These are phyloP conservation scores for Corniculantispora saksenae DNA, from an alignment of 2,329 filamentous ascomycete species.

Conservation along the genomic window DNA sequence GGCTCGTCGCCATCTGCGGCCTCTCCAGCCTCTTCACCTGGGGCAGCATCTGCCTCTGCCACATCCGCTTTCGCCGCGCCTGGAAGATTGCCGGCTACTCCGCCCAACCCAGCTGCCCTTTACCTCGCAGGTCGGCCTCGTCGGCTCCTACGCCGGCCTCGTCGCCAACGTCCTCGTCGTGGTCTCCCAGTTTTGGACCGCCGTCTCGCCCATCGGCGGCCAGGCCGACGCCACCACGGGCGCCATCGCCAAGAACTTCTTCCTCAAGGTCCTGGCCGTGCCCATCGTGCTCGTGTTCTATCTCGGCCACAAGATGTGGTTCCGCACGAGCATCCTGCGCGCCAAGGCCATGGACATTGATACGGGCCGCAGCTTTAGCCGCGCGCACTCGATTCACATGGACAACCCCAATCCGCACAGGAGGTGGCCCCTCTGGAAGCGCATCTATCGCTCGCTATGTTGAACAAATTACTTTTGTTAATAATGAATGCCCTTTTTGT, in stretches of 20 bases:
- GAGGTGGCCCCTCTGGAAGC: constrained; percentile 31
- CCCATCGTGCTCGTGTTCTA: constrained; percentile 64
- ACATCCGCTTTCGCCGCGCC: constrained; percentile 73
- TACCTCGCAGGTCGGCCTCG: constrained; percentile 67
- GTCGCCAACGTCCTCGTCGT: constrained; percentile 69
- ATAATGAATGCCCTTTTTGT: too few species aligned
- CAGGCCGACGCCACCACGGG: not conserved
- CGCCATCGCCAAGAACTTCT: constrained; percentile 58
- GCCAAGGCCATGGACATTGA: constrained; percentile 72
- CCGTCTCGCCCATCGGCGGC: constrained; percentile 35
- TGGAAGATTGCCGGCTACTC: constrained; percentile 49
- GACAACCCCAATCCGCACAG: constrained; percentile 28
- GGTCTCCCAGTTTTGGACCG: constrained; percentile 74
- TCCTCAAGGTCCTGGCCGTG: constrained; percentile 62
- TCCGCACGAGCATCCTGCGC: constrained; percentile 61
- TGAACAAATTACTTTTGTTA: constrained; percentile 13
- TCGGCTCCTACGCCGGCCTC: constrained; percentile 76
- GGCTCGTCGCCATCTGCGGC: constrained; percentile 63
- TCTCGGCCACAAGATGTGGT: constrained; percentile 67
- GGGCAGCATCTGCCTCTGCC: constrained; percentile 74
- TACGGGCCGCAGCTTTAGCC: constrained; percentile 58
- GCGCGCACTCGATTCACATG: constrained; percentile 28
- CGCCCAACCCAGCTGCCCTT: constrained; percentile 73
- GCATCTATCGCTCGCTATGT: constrained; percentile 29
- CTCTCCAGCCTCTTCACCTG: constrained; percentile 65